phyloP scores from a whole-genome alignment of 495 filamentous ascomycete genomes.

The Neurospora sp. region DNA sequence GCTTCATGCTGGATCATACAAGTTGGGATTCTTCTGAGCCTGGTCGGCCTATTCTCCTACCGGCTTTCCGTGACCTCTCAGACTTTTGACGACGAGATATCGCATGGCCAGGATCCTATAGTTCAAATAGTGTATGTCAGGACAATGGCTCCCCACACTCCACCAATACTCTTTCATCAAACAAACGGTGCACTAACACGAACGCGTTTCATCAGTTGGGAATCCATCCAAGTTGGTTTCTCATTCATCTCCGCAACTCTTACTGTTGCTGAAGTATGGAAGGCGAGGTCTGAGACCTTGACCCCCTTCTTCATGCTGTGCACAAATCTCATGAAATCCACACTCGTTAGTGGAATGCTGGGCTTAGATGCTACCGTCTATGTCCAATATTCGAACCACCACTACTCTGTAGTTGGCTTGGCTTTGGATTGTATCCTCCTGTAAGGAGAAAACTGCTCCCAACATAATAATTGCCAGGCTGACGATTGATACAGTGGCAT shows the following conservation, averaged over 20 bases:
- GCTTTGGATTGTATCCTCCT: constrained; percentile 31
- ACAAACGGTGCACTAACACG: background rate
- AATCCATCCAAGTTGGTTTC: constrained; percentile 33
- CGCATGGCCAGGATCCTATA: constrained; percentile 24
- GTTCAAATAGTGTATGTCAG: constrained; percentile 38
- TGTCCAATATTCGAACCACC: constrained; percentile 21
- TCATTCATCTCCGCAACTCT: constrained; percentile 31
- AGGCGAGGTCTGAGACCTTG: constrained; percentile 30
- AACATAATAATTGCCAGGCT: background rate
- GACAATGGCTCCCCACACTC: background rate
- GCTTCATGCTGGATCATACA: constrained; percentile 32
- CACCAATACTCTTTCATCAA: background rate
- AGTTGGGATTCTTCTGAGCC: constrained; percentile 25
- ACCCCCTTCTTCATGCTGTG: constrained; percentile 36
- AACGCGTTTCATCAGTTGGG: constrained; percentile 25
- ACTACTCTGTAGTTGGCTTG: constrained; percentile 33
- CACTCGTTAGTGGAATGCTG: constrained; percentile 29
- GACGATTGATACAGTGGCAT: constrained; percentile 15
- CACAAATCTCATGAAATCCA: constrained; percentile 34
- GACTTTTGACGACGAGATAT: constrained; percentile 27
- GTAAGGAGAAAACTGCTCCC: constrained; percentile 5
- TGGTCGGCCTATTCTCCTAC: constrained; percentile 40
- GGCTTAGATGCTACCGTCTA: constrained; percentile 36
- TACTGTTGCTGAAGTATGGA: constrained; percentile 30
- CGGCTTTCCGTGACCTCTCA: constrained; percentile 32